These are phyloP conservation scores for Thraustotheca clavata DNA, from an alignment of 352 stramenopile genomes.

Conservation along the genomic window DNA sequence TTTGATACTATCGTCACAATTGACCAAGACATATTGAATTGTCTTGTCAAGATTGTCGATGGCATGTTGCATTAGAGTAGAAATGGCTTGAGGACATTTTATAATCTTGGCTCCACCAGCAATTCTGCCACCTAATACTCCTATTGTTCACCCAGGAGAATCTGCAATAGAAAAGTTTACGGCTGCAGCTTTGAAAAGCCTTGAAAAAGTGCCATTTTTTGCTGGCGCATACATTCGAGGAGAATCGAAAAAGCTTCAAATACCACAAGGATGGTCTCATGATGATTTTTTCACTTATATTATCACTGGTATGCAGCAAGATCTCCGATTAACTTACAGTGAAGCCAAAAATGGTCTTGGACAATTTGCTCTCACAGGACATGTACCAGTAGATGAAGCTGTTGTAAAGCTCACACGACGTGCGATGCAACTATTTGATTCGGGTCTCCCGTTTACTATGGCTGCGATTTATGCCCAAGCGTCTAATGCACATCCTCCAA, in stretches of 20 bases:
- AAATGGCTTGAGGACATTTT: conserved; percentile 1
- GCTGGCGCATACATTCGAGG: neutral
- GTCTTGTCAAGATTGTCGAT: neutral
- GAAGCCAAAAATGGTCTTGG: neutral
- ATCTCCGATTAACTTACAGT: neutral
- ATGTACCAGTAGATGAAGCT: neutral
- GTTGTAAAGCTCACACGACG: neutral
- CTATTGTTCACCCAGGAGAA: neutral
- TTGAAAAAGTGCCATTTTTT: neutral
- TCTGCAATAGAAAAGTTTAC: neutral
- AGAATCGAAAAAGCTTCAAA: neutral
- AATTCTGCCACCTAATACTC: neutral
- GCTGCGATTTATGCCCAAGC: neutral
- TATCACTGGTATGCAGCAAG: neutral
- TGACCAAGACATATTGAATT: conserved; percentile 18
- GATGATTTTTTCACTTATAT: neutral
- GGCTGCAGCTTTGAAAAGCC: neutral
- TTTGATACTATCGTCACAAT: conserved; percentile 3
- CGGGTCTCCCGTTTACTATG: neutral
- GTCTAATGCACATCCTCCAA: neutral
- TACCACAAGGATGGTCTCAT: neutral
- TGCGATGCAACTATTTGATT: neutral
- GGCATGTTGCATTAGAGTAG: neutral
- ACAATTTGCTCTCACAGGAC: neutral
- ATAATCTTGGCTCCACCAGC: too few species aligned